Evolutionary conservation across 108 stramenopile species (phyloP).

Genomic region (Parmales sp.): DNA sequence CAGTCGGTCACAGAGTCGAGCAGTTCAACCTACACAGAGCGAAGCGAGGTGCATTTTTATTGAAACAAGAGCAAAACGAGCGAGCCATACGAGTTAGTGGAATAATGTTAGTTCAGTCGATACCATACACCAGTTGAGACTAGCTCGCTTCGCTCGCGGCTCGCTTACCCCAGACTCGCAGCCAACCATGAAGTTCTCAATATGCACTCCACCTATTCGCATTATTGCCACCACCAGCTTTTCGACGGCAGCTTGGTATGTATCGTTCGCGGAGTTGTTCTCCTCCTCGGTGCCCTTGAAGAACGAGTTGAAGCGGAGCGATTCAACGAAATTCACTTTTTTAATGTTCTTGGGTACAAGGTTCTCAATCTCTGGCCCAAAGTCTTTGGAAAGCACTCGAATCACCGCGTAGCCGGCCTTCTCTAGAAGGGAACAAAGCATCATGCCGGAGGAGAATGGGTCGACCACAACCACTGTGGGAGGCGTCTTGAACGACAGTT

Average conservation of each 20-base stretch:
- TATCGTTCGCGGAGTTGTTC: too few relatives aligned
- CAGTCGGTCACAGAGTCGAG: constrained; percentile 10
- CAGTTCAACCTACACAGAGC: too few relatives aligned
- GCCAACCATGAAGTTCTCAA: constrained; percentile 20
- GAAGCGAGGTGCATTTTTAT: too few relatives aligned
- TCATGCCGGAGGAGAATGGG: constrained; percentile 14
- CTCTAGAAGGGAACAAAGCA: constrained; percentile 6
- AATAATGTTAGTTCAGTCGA: neutral
- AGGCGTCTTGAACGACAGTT: constrained; percentile 9
- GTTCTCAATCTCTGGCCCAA: neutral
- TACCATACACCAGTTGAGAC: neutral
- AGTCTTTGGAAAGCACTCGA: neutral
- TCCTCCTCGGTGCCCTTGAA: too few relatives aligned
- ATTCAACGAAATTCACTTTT: neutral
- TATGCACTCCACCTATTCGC: neutral
- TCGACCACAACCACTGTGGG: constrained; percentile 23
- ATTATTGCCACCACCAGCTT: neutral
- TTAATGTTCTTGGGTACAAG: neutral
- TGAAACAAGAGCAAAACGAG: too few relatives aligned
- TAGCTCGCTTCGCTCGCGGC: neutral
- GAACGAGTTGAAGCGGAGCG: neutral
- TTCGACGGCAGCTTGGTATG: too few relatives aligned
- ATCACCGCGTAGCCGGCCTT: neutral
- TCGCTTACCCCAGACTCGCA: constrained; percentile 19
- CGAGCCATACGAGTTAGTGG: neutral